These are phyloP conservation scores for Lophiostoma macrostomum DNA, from an alignment of 495 filamentous ascomycete genomes.

Conservation along the genomic window DNA sequence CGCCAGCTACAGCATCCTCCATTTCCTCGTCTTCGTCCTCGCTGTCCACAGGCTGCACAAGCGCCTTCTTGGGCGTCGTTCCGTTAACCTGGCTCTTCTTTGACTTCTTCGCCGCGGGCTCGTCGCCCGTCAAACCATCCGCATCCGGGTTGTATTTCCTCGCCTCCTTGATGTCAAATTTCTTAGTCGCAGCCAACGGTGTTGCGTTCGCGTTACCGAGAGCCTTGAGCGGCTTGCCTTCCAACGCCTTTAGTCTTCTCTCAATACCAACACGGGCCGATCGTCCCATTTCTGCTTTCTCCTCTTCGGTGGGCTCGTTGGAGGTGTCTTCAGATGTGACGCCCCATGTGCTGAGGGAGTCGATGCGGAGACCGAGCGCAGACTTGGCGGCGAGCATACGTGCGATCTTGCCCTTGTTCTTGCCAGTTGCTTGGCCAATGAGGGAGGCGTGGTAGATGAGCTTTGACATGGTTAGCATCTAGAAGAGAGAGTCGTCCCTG, in stretches of 20 bases:
- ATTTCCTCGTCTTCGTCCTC: slow-evolving; percentile 33
- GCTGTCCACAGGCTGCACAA: slow-evolving; percentile 26
- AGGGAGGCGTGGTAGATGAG: slow-evolving; percentile 97
- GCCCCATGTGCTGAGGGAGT: slow-evolving; percentile 80
- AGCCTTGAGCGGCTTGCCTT: slow-evolving; percentile 83
- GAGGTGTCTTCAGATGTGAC: slow-evolving; percentile 56
- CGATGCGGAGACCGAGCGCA: slow-evolving; percentile 86
- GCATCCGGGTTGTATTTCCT: slow-evolving; percentile 94
- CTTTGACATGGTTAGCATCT: background rate
- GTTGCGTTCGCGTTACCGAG: slow-evolving; percentile 73
- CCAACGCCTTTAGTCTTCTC: slow-evolving; percentile 75
- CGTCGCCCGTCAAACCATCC: slow-evolving; percentile 75
- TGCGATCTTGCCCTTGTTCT: slow-evolving; percentile 99
- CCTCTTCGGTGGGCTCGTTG: slow-evolving; percentile 77
- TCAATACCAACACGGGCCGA: slow-evolving; percentile 75
- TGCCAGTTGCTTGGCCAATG: slow-evolving; percentile 91
- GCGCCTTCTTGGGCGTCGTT: slow-evolving; percentile 9
- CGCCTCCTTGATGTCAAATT: slow-evolving; percentile 91
- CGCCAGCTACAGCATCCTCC: slow-evolving; percentile 27
- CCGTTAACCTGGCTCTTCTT: slow-evolving; percentile 27
- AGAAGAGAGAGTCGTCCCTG: background rate
- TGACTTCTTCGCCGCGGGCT: slow-evolving; percentile 51
- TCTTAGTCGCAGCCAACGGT: slow-evolving; percentile 55
- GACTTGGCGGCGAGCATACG: slow-evolving; percentile 92
- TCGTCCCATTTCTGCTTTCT: slow-evolving; percentile 72